Evolutionary conservation across 768 basidiomycete genomes (phyloP), one percentile per base, ranked within the genome.

Genomic region (Lepiota venenata): DNA sequence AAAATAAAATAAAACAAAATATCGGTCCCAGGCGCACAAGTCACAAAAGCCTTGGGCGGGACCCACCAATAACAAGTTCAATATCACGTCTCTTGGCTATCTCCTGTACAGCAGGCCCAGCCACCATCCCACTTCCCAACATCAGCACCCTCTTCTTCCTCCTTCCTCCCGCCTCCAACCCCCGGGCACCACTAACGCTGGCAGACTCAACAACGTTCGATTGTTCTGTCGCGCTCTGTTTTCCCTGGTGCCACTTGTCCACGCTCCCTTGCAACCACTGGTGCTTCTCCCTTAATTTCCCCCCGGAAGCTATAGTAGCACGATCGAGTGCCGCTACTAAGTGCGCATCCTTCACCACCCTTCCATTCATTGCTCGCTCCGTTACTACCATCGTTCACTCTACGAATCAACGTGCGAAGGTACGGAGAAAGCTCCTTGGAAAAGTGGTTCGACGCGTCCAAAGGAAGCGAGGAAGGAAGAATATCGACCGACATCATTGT

Each of bases 101-200:
- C 62, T 88, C 80, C 48, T 88, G 82, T 2, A 93, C 85, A 0
- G 91, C 90, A 14, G 95, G 95, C 2, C 87, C 88, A 4, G 93
- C 92, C 16, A 98, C 95, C 85, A 97, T 93, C n/a, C 95, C 95
- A 51, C 90, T 93, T 7, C 95, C 95, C 2, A 98, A 77, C 63
- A 97, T 74, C 32, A 98, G 67, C 0, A 94, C 79, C 61, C 77
- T 82, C 72, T 86, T 87, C 69, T 81, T 84, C 42, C 14, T 21
- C 38, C 43, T 7, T 25, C 40, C 35, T 0, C 25, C 35, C 14
- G 47, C 47, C 3, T 20, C 25, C 38, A 9, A 38, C n/a, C n/a
- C n/a, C n/a, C n/a, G n/a, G n/a, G n/a, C n/a, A n/a, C n/a, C 22
- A 9, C 8, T 21, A 4, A 16, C 37, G 0, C 38, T 8, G 15